Evolutionary conservation across 2,329 filamentous ascomycete genomes (phyloP).

Genomic region (Chaetomium olivaceum): DNA sequence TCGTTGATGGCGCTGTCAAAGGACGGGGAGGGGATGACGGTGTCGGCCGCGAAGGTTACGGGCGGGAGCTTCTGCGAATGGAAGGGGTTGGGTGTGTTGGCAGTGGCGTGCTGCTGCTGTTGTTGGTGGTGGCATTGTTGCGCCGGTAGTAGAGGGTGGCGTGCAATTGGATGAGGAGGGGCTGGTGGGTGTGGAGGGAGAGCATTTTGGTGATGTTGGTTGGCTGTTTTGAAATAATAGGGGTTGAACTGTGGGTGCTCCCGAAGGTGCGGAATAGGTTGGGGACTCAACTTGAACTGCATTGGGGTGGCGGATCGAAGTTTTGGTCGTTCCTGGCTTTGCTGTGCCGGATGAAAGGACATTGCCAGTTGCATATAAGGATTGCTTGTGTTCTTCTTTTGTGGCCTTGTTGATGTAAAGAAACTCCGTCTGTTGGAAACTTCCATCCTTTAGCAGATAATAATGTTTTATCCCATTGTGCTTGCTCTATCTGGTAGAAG

Average conservation of each 20-base stretch:
- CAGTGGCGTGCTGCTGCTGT: neutral
- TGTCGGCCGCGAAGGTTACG: conserved; percentile 11
- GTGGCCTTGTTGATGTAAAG: neutral
- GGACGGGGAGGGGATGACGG: neutral
- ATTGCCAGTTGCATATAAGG: neutral
- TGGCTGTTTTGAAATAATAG: neutral
- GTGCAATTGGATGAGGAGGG: conserved; percentile 21
- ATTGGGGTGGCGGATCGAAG: neutral
- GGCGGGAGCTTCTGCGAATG: neutral
- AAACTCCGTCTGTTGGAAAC: no score
- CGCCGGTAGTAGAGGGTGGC: conserved; percentile 18
- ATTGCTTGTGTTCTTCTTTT: neutral
- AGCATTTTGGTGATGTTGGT: neutral
- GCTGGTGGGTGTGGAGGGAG: neutral
- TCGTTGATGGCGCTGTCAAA: neutral
- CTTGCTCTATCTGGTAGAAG: no score
- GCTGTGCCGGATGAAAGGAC: neutral
- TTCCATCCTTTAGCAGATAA: no score
- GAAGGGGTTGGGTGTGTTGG: neutral
- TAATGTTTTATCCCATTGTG: no score
- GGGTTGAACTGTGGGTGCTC: neutral
- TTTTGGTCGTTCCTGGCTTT: neutral
- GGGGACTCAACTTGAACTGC: neutral
- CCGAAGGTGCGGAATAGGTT: neutral
- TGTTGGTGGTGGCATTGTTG: neutral